These are phyloP conservation scores for Niveomyces coronatus DNA, from an alignment of 2,329 filamentous ascomycete species.

Conservation along the genomic window DNA sequence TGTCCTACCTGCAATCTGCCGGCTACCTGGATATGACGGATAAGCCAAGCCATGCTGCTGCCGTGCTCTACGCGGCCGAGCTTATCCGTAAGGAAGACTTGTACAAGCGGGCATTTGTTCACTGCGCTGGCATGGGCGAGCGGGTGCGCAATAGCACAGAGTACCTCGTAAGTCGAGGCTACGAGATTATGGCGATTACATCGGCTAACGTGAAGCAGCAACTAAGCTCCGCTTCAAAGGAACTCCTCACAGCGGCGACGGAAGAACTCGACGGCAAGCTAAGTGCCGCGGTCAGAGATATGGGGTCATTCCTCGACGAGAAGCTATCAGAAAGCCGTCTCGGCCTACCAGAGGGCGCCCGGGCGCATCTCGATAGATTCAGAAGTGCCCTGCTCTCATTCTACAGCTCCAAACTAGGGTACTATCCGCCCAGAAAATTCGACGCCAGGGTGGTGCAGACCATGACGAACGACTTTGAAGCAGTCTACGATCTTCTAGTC, in stretches of 20 bases:
- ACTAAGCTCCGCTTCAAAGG: slow-evolving; percentile 44
- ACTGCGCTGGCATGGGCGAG: slow-evolving; percentile 70
- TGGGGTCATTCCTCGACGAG: slow-evolving; percentile 60
- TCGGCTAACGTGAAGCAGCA: slow-evolving; percentile 23
- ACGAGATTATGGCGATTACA: too few relatives aligned
- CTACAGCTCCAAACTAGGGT: slow-evolving; percentile 58
- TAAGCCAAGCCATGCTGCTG: slow-evolving; percentile 58
- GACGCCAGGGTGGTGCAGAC: slow-evolving; percentile 46
- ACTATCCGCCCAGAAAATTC: slow-evolving; percentile 58
- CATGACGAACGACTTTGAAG: slow-evolving; percentile 61
- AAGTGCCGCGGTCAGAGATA: slow-evolving; percentile 42
- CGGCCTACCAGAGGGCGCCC: slow-evolving; percentile 49
- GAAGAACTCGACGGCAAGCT: slow-evolving; percentile 57
- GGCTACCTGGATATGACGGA: slow-evolving; percentile 60
- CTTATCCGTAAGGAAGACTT: slow-evolving; percentile 50
- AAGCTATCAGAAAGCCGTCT: slow-evolving; percentile 57
- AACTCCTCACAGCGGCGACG: slow-evolving; percentile 52
- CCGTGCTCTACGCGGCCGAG: slow-evolving; percentile 58
- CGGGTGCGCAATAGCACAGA: slow-evolving; percentile 45
- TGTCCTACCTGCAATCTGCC: slow-evolving; percentile 56
- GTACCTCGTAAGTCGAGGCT: slow-evolving; percentile 41
- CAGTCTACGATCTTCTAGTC: slow-evolving; percentile 60
- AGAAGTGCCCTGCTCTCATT: slow-evolving; percentile 56
- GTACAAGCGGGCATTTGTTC: slow-evolving; percentile 64
- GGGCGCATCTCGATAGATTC: slow-evolving; percentile 63